Base-by-base conservation (phyloP, 805 yeast species). In the Isabelozyma pseudorhagii region DNA sequence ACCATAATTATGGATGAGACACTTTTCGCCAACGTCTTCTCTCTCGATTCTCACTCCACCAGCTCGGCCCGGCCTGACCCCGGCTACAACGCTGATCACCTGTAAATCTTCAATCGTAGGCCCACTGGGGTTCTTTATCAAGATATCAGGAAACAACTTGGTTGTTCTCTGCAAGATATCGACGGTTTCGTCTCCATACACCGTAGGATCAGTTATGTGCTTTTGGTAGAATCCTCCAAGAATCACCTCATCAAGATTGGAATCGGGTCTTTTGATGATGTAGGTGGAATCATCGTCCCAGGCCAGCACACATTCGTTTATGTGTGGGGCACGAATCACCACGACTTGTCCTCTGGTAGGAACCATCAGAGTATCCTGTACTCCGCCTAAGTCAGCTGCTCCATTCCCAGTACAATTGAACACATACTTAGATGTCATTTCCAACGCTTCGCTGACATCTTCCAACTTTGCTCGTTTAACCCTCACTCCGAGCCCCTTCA, bases 381-480 rank as follows among this genome's bases (percentile, higher is more conserved):
- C 56, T 8, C 60, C 60, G 8, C 50, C 63, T 5, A 64, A 51
- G 3, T 42, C 38, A 15, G 49, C 50, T 4, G 69, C 57, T 1
- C 69, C 69, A 10, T 51, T 51, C 1, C 69, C 69, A 7, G 66
- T 50, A 50, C 69, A 63, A 41, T 64, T 63, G 54, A 64, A 63
- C 7, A 63, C 61, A 7, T 50, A 49, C 3, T 49, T 36, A 7
- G 25, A 11, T 3, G 48, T 40, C 5, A 28, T 44, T 9, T 10
- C 21, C 38, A 52, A 54, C 0, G 65, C 65, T 36, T 62, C 59
- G 6, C 54, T 41, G 36, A 64, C 49, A 42, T 59, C 57, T 10
- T 31, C 29, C 42, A 56, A 46, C 15, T 45, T 50, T 15, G 21
- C 38, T 29, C 50, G 49, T 13, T 27, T 27, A 4, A 49, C 38